Conservation (phyloP, 2,329 filamentous ascomycete species). For the Colletotrichum spaethianum region DNA sequence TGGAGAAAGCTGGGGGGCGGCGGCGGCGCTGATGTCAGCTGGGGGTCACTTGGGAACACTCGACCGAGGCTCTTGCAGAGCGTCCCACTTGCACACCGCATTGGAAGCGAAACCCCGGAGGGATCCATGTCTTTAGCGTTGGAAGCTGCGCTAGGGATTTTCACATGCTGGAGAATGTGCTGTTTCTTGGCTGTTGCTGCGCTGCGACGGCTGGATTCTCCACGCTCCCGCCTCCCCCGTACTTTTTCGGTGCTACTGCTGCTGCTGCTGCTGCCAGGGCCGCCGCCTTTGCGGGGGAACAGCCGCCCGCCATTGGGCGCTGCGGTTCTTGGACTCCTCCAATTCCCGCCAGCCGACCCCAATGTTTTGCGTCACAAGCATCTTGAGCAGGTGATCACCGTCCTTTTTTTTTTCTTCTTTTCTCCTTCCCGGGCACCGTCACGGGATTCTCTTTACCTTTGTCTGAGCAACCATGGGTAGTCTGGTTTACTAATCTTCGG, state of each 20-base stretch:
- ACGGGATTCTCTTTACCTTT: constrained; percentile 1
- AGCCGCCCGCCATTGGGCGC: constrained; percentile 10
- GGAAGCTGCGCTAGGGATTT: constrained; percentile 10
- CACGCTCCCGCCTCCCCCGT: constrained; percentile 37
- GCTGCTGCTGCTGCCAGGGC: not conserved
- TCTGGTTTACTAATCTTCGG: not conserved
- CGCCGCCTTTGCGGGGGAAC: constrained; percentile 27
- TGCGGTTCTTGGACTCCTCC: constrained; percentile 3
- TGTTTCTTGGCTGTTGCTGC: constrained; percentile 12
- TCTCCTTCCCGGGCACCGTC: not conserved
- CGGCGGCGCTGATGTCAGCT: constrained; percentile 40
- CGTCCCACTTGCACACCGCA: constrained; percentile 29
- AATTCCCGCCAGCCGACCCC: not conserved
- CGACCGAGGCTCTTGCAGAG: constrained; percentile 38
- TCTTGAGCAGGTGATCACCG: constrained; percentile 21
- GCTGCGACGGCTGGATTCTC: constrained; percentile 16
- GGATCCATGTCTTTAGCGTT: not conserved
- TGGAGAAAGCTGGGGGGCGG: constrained; percentile 8
- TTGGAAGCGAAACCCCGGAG: constrained; percentile 34
- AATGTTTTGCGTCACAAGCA: constrained; percentile 37
- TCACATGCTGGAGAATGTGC: constrained; percentile 34
- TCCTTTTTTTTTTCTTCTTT: not conserved
- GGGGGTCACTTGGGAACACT: constrained; percentile 3
- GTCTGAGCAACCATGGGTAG: not conserved
- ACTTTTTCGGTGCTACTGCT: not conserved